Evolutionary conservation across 2,329 filamentous ascomycete genomes (phyloP), one percentile per base, ranked within the genome.

Genomic region (Xylaria sp.): DNA sequence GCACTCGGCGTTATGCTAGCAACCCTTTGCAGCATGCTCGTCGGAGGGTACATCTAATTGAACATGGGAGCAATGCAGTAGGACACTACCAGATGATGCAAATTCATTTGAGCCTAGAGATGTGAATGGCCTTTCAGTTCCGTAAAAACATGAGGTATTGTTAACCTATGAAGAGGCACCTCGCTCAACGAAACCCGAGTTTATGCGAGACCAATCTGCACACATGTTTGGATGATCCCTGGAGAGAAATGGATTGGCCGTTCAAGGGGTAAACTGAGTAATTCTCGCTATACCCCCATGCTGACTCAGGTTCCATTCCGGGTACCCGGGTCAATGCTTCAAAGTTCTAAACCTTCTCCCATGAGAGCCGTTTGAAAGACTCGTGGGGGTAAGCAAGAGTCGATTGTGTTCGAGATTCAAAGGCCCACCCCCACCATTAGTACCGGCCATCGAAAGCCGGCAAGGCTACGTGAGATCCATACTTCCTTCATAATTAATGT

Each of bases 251-350:
- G 41, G 13, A 39, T 61, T 62, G 57, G 60, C 25, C 46, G n/a
- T 59, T 63, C 37, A 61, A 10, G 64, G 63, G 60, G 60, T 63
- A 59, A 59, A 41, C 54, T 37, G 52, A 12, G 18, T 58, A 64
- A 50, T 55, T 59, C 39, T 66, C 15, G 41, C 15, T 41, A 50
- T 61, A 46, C 41, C 7, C 63, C 69, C 65, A 65, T 57, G 39
- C 41, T n/a, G 44, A 52, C 50, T 37, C 39, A 63, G 54, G 41
- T 39, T 52, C 20, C 18, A 64, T 65, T 63, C 72, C 72, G 41
- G 55, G 72, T 62, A 71, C 70, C 72, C 51, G 72, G 72, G 72
- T 71, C 64, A 61, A 18, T 39, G 44, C 23, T 44, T 58, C 13
- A 32, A 34, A 41, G 28, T 48, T 28, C 39, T 58, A 52, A 39